These are phyloP conservation scores for Coprinopsis marcescibilis DNA, from an alignment of 768 basidiomycete species.

Conservation along the genomic window DNA sequence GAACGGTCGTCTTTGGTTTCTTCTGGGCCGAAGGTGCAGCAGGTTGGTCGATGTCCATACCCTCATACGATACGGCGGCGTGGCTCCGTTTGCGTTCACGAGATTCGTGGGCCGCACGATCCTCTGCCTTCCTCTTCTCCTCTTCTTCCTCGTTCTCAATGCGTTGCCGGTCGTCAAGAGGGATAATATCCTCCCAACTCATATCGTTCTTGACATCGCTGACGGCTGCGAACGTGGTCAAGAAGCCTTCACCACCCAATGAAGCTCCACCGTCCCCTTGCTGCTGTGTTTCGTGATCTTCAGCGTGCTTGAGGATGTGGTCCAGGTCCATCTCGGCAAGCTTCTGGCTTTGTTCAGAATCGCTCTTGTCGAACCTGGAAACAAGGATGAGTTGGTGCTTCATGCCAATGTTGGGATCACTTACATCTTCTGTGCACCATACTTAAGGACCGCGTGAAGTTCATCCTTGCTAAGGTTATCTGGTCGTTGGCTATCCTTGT, in stretches of 20 bases:
- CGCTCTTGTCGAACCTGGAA: constrained; percentile 93
- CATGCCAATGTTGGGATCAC: constrained; percentile 21
- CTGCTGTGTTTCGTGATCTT: constrained; percentile 92
- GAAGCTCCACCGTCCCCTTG: constrained; percentile 84
- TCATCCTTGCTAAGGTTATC: constrained; percentile 90
- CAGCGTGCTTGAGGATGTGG: constrained; percentile 93
- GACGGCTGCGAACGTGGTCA: constrained; percentile 90
- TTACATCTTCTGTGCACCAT: constrained; percentile 96
- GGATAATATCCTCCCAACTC: constrained; percentile 99
- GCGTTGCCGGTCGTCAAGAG: constrained; percentile 81
- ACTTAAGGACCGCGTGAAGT: constrained; percentile 94
- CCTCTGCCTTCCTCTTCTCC: constrained; percentile 66
- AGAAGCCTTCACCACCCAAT: constrained; percentile 95
- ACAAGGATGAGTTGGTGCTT: constrained; percentile 8
- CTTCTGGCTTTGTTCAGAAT: constrained; percentile 86
- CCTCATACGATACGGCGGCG: constrained; percentile 85
- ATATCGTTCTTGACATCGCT: constrained; percentile 99
- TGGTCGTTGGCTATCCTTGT: constrained; percentile 66
- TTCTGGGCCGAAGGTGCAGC: constrained; percentile 55
- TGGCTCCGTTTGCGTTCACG: constrained; percentile 78
- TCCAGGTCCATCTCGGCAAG: constrained; percentile 99
- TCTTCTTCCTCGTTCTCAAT: constrained; percentile 80
- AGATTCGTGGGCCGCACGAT: constrained; percentile 60
- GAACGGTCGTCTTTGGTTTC: constrained; percentile 68
- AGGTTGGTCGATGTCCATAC: constrained; percentile 86